phyloP scores from a whole-genome alignment of 2,329 filamentous ascomycete species.

The Neurospora sp. region DNA sequence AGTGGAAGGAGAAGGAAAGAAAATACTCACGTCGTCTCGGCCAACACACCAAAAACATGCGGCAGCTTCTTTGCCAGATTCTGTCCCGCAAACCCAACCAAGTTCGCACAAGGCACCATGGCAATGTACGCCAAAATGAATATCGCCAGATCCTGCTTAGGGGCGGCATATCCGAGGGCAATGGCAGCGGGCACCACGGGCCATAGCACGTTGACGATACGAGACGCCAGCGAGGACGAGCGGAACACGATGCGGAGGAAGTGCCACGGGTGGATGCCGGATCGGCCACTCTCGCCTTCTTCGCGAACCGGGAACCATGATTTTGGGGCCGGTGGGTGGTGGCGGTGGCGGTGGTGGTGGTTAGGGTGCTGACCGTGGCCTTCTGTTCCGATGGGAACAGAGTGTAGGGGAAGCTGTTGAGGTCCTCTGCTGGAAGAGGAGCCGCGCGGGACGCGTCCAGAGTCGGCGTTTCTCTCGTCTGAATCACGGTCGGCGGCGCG shows the following conservation, averaged over 20 bases:
- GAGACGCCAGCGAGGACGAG: slow-evolving; percentile 55
- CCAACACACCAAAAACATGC: slow-evolving; percentile 57
- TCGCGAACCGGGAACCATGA: slow-evolving; percentile 22
- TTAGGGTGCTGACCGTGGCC: slow-evolving; percentile 1
- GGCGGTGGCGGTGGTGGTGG: background rate
- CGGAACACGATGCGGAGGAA: slow-evolving; percentile 55
- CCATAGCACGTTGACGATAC: slow-evolving; percentile 62
- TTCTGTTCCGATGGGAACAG: background rate
- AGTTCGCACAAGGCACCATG: slow-evolving; percentile 68
- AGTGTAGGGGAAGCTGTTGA: background rate
- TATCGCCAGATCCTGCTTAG: slow-evolving; percentile 45
- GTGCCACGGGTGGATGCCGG: slow-evolving; percentile 52
- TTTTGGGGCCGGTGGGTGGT: slow-evolving; percentile 1
- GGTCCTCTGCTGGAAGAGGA: too few species aligned
- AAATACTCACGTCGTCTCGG: slow-evolving; percentile 43
- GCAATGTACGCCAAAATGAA: slow-evolving; percentile 66
- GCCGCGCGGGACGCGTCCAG: background rate
- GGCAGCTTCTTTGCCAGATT: slow-evolving; percentile 66
- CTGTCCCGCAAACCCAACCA: slow-evolving; percentile 65
- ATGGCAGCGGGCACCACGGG: slow-evolving; percentile 65
- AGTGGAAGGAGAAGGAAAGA: slow-evolving; percentile 2
- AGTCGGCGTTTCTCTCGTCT: background rate
- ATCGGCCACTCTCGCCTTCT: slow-evolving; percentile 57
- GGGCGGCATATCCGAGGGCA: slow-evolving; percentile 39
- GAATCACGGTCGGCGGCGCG: background rate